phyloP scores from a whole-genome alignment of 2,329 filamentous ascomycete genomes.

The Diaporthe vexans region DNA sequence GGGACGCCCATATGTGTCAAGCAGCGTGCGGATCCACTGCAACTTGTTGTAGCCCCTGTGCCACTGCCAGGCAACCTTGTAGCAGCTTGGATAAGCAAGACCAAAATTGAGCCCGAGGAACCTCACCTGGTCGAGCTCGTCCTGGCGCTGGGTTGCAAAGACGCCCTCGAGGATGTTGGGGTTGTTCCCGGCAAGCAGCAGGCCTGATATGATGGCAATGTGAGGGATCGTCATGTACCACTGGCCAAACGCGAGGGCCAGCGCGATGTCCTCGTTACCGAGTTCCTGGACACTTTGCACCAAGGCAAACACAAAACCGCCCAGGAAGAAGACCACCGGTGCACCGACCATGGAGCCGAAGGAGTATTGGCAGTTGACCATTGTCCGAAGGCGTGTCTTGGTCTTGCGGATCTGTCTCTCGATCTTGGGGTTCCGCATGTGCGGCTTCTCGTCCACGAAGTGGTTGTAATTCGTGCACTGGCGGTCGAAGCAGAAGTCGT shows the following conservation, averaged over 20 bases:
- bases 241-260: constrained; percentile 33
- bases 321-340: constrained; percentile 48
- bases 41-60: constrained; percentile 47
- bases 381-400: constrained; percentile 45
- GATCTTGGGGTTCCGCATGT: constrained; percentile 29
- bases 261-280: constrained; percentile 43
- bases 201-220: constrained; percentile 47
- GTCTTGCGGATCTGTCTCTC: constrained; percentile 38
- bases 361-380: constrained; percentile 47
- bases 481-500: background rate
- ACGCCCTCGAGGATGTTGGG: constrained; percentile 48
- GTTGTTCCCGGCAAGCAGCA: constrained; percentile 48
- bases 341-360: constrained; percentile 48
- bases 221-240: constrained; percentile 47
- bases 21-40: constrained; percentile 45
- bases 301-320: constrained; percentile 47
- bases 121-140: constrained; percentile 37
- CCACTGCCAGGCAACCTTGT: constrained; percentile 48
- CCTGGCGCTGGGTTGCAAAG: constrained; percentile 43
- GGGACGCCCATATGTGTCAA: constrained; percentile 39
- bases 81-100: constrained; percentile 47
- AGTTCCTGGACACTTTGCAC: constrained; percentile 43
- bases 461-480: constrained; percentile 28
- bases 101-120: constrained; percentile 43
- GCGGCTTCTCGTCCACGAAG: constrained; percentile 34